Base-by-base conservation (phyloP, 176 grass and related monocot species). In the Thinopyrum elongatum region DNA sequence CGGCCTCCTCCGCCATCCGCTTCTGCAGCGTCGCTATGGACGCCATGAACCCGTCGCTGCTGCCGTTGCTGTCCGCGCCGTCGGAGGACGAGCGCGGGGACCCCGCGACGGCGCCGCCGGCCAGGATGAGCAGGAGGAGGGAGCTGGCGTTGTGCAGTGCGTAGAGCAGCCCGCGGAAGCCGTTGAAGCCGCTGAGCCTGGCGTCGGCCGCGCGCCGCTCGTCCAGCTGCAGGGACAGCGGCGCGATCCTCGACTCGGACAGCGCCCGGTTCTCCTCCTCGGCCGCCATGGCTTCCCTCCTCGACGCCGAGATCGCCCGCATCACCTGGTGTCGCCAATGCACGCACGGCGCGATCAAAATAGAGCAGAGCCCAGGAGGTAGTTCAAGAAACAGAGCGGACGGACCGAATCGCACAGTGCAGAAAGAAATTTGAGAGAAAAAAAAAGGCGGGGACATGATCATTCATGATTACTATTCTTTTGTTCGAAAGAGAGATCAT, bases 81-180 rank as follows among this genome's bases (percentile, higher is more conserved):
- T 26, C 79, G 6, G 26, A 61, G 4, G 41, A 17, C 19, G 70
- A 85, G 81, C 84, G 75, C 3, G 71, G 14, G 11, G 57, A 76
- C 6, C 11, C 85, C 2, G 65, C n/a, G 55, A 92, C 85, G 35
- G 88, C 84, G 10, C 93, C 86, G 85, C 85, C 83, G 1, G 90
- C 84, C 21, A 95, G 91, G 87, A 98, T 88, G 30, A 91, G 83
- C 21, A 98, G 91, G 30, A 98, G 95, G 9, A 98, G 84, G 19
- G 95, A 98, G 88, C 93, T 93, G 70, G 88, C 95, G 76, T 98
- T 93, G 84, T 88, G 85, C 73, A 95, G 83, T 73, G 93, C 95
- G 85, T 86, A 95, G 12, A 98, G 91, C 46, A 98, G 83, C 3
- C 91, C 89, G 1, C 95, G 83, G 91, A 98, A 98, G 57, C 95